A percentile compares a stretch with the other conserved stretches of the same genome.
Evolutionary conservation across 768 basidiomycete genomes (phyloP).

Genomic region (Kwoniella europaea): DNA sequence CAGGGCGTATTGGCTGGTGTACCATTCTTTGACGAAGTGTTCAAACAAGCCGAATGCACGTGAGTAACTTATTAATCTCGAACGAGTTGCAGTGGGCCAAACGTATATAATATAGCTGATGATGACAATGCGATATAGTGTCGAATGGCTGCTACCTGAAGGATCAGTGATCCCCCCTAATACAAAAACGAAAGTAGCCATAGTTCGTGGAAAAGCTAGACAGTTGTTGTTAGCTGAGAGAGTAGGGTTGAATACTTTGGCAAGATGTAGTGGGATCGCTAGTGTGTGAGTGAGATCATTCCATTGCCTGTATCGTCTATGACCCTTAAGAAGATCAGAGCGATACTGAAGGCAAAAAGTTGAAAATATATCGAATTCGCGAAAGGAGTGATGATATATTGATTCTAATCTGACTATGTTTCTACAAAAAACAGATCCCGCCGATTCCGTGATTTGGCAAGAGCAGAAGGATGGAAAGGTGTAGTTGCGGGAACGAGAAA

Average conservation of each 20-base stretch:
- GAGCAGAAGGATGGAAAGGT: constrained; percentile 78
- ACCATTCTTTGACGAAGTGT: constrained; percentile 94
- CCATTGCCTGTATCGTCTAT: too few species aligned
- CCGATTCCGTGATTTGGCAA: constrained; percentile 76
- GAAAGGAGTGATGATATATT: neutral
- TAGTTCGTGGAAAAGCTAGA: constrained; percentile 85
- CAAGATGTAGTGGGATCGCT: constrained; percentile 94
- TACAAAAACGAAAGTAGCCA: constrained; percentile 69
- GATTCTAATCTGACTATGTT: too few species aligned
- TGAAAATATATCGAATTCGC: too few species aligned
- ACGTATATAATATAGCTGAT: neutral
- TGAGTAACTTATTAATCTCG: constrained; percentile 61
- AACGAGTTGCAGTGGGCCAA: neutral
- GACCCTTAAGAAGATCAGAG: too few species aligned
- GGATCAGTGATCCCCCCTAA: constrained; percentile 79
- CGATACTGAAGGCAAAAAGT: too few species aligned
- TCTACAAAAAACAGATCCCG: constrained; percentile 63
- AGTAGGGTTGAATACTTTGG: constrained; percentile 88
- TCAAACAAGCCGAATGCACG: constrained; percentile 85
- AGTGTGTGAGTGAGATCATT: constrained; percentile 69
- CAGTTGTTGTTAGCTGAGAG: constrained; percentile 89
- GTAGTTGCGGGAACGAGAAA: constrained; percentile 94
- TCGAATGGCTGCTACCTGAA: constrained; percentile 91
- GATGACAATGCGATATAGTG: constrained; percentile 62
- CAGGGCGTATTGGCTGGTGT: constrained; percentile 82